Conservation (phyloP, 805 yeast genomes). For the Komagataella pastoris region DNA sequence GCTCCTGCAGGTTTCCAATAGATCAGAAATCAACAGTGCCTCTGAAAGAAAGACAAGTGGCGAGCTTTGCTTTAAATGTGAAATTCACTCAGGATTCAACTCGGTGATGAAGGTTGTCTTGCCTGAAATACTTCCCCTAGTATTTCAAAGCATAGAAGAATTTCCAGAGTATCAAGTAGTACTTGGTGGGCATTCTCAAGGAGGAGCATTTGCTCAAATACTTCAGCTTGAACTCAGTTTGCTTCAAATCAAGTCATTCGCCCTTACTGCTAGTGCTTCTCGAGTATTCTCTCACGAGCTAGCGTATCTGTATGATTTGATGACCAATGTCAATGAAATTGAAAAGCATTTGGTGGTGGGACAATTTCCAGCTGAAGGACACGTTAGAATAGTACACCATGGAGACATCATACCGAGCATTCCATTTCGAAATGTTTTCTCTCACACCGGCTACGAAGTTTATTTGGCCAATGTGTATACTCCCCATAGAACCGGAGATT, state of each 20-base stretch:
- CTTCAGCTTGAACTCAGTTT: constrained; percentile 48
- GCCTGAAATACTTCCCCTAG: constrained; percentile 4
- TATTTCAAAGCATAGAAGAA: constrained; percentile 8
- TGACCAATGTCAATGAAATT: not conserved
- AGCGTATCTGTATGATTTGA: constrained; percentile 3
- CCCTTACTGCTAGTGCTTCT: constrained; percentile 9
- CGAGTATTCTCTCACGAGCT: constrained; percentile 8
- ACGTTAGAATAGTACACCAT: not conserved
- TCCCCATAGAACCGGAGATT: constrained; percentile 1
- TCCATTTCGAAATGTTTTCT: not conserved
- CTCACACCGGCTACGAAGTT: constrained; percentile 1
- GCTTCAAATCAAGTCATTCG: constrained; percentile 22
- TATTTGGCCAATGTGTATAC: not conserved
- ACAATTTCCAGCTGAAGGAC: not conserved
- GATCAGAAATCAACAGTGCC: not conserved
- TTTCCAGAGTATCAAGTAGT: constrained; percentile 19
- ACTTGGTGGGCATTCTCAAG: constrained; percentile 35
- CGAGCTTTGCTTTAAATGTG: not conserved
- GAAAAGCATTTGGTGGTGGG: not conserved
- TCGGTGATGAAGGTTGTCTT: constrained; percentile 4
- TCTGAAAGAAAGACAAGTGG: not conserved
- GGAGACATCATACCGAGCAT: constrained; percentile 1
- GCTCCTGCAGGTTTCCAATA: too few species aligned
- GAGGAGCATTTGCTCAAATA: constrained; percentile 52
- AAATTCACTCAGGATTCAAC: constrained; percentile 9